These are phyloP conservation scores for Pichia sp. DNA, from an alignment of 1,139 yeast genomes.

Conservation along the genomic window DNA sequence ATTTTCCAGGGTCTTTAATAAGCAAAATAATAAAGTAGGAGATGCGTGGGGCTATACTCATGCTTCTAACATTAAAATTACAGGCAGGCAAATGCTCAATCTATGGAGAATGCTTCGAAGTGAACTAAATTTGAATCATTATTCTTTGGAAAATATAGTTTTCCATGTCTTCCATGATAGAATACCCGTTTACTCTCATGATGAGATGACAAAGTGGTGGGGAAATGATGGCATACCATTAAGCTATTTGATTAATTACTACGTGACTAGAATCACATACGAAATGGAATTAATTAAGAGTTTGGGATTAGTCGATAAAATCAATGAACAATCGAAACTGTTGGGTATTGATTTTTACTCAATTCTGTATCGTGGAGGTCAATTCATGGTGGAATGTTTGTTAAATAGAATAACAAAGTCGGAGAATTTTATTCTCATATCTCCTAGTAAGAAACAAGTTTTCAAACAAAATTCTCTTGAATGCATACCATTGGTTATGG, in stretches of 20 bases:
- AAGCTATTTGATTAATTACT: constrained; percentile 42
- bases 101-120: constrained; percentile 71
- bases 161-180: constrained; percentile 59
- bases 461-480: constrained; percentile 81
- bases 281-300: constrained; percentile 45
- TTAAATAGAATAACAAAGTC: constrained; percentile 64
- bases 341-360: constrained; percentile 89
- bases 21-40: constrained; percentile 45
- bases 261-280: constrained; percentile 38
- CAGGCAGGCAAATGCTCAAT: constrained; percentile 78
- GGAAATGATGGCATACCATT: constrained; percentile 24
- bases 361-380: constrained; percentile 85
- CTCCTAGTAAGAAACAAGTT: constrained; percentile 79
- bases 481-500: constrained; percentile 86
- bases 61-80: constrained; percentile 57
- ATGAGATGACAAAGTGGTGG: constrained; percentile 48
- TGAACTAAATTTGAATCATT: constrained; percentile 56
- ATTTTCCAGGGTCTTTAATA: constrained; percentile 42
- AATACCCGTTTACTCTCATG: constrained; percentile 51
- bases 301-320: constrained; percentile 61
- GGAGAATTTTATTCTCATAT: constrained; percentile 62
- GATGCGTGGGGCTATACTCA: constrained; percentile 82
- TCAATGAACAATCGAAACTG: constrained; percentile 76
- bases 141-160: constrained; percentile 70
- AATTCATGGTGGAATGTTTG: constrained; percentile 84